phyloP scores from a whole-genome alignment of 73 alveolate genomes.

The Tetrahymena thermophila region DNA sequence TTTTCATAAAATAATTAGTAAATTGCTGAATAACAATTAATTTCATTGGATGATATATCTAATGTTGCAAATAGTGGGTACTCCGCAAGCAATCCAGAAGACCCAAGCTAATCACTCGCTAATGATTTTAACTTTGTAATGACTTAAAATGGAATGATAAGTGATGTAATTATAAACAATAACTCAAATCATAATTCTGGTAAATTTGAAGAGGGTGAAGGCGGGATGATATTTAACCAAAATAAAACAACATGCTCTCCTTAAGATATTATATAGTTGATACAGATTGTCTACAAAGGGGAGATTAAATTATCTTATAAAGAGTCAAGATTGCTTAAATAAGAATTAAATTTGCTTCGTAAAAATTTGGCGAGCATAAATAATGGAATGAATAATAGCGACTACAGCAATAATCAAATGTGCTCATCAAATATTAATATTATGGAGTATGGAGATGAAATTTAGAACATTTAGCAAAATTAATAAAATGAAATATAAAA shows the following conservation, averaged over 20 bases:
- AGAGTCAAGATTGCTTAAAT: not conserved
- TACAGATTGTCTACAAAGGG: not conserved
- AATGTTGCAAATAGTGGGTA: not conserved
- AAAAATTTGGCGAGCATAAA: not conserved
- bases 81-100: not conserved
- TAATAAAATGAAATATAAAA: not conserved
- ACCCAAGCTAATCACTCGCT: not conserved
- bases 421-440: not conserved
- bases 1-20: not conserved
- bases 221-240: not conserved
- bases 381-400: not conserved
- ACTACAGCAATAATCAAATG: not conserved
- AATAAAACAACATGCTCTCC: not conserved
- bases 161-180: not conserved
- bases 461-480: not conserved
- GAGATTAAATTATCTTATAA: not conserved
- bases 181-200: not conserved
- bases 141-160: not conserved
- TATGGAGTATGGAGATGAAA: not conserved
- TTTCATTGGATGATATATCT: not conserved
- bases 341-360: not conserved
- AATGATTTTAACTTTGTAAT: not conserved
- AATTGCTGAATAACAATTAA: not conserved
- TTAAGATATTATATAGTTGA: not conserved
- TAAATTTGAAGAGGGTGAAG: not conserved